Evolutionary conservation across 371 early-diverging fungal species (phyloP), one percentile per base, ranked within the genome.

Genomic region (Mortierella sp.): DNA sequence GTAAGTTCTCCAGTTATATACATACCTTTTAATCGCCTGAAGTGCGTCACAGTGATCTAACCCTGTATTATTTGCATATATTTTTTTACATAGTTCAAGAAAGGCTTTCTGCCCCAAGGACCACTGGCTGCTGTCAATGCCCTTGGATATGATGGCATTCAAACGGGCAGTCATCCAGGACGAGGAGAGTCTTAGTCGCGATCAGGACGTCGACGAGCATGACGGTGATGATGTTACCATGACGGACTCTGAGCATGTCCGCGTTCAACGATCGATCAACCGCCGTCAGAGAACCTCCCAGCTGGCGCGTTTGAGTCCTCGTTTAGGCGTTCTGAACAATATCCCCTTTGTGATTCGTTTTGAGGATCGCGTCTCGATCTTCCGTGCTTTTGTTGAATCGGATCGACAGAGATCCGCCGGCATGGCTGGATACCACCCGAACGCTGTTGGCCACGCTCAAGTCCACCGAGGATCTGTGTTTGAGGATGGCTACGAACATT

Each of bases 301-400:
- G 72, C 80, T 92, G 45, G 91, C 91, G 14, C 79, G 91, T 16
- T 79, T 93, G 38, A 94, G 92, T 55, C 96, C 95, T 3, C 90
- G 95, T 4, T 90, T 95, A 7, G 94, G 92, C 7, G 89, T 98
- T 34, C 89, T 98, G 75, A 92, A 92, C 73, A 91, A 96, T 76
- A 94, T 98, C 2, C 98, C 98, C 0, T 98, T 97, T 89, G 94
- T 97, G 2, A 93, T 97, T 31, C 96, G 97, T 0, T 97, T 99
- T 82, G 95, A 96, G 72, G 93, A 94, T 55, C 95, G 99, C 21
- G 96, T 97, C 11, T 89, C 92, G 19, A 92, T 99, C n/a, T 97
- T 99, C 82, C 91, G 97, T 19, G 91, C 90, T 76, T 94, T 95
- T 89, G 90, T 97, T 14, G 86, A 89, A 2, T 93, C 91, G 28